phyloP scores from a whole-genome alignment of 805 yeast genomes.

The Saccharomycopsis babjevae region DNA sequence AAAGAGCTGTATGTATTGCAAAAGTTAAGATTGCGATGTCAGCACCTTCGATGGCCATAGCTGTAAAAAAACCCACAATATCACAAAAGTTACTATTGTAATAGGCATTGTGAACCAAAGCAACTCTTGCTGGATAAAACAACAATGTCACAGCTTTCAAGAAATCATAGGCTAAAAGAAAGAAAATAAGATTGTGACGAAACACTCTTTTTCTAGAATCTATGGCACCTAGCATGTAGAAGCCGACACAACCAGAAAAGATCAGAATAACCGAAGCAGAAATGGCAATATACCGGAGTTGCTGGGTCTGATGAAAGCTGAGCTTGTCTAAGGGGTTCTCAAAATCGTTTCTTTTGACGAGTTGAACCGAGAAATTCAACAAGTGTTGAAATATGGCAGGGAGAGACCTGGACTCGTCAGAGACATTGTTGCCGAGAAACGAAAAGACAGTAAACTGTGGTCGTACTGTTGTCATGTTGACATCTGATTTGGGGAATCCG shows the following conservation, averaged over 20 bases:
- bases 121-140: slow-evolving; percentile 55
- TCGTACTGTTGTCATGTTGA: not conserved
- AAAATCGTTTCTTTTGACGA: not conserved
- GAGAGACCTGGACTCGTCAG: too few species aligned
- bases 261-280: slow-evolving; percentile 41
- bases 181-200: slow-evolving; percentile 59
- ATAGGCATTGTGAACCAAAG: slow-evolving; percentile 34
- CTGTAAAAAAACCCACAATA: slow-evolving; percentile 72
- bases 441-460: not conserved
- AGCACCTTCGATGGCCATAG: slow-evolving; percentile 73
- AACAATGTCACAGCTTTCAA: slow-evolving; percentile 60
- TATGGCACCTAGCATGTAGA: slow-evolving; percentile 51
- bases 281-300: slow-evolving; percentile 29
- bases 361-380: not conserved
- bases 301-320: slow-evolving; percentile 6
- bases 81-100: slow-evolving; percentile 43
- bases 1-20: slow-evolving; percentile 71
- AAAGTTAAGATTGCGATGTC: slow-evolving; percentile 74
- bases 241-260: slow-evolving; percentile 43
- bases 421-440: too few species aligned
- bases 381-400: not conserved
- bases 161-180: slow-evolving; percentile 63
- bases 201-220: slow-evolving; percentile 55
- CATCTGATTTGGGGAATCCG: not conserved
- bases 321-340: slow-evolving; percentile 11